Conservation (phyloP, 2,329 filamentous ascomycete genomes). For the Stagonosporopsis chrysanthemi region DNA sequence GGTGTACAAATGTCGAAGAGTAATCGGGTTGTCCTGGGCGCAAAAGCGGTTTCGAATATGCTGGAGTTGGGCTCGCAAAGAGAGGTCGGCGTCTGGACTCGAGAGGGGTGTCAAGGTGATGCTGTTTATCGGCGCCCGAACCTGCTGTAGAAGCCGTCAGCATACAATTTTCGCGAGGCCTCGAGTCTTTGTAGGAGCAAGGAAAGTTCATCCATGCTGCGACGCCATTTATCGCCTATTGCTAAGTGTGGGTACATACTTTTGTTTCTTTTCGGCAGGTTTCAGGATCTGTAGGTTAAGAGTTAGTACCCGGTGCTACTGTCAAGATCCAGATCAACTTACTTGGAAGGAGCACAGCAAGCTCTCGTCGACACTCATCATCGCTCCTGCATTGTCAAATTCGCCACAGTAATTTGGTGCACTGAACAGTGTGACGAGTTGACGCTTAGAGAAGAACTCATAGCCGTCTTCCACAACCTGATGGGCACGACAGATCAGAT, state of each 20-base stretch:
- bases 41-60: constrained; percentile 45
- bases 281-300: constrained; percentile 79
- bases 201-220: constrained; percentile 69
- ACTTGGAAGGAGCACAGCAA: constrained; percentile 99
- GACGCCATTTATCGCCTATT: constrained; percentile 73
- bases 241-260: constrained; percentile 87
- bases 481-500: constrained; percentile 97
- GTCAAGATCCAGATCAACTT: constrained; percentile 30
- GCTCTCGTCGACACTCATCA: constrained; percentile 99
- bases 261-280: constrained; percentile 99
- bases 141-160: constrained; percentile 74
- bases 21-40: constrained; percentile 41
- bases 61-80: constrained; percentile 37
- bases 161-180: constrained; percentile 47
- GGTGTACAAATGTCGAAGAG: constrained; percentile 41
- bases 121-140: constrained; percentile 86
- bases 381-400: constrained; percentile 98
- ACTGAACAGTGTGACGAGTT: constrained; percentile 96
- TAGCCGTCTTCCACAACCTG: constrained; percentile 99
- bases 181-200: background rate
- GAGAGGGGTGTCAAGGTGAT: constrained; percentile 42
- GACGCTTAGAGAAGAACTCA: constrained; percentile 99
- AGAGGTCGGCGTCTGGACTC: constrained; percentile 41
- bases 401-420: constrained; percentile 99
- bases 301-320: constrained; percentile 26